Percentiles rank a stretch among this genome's conserved stretches.
Evolutionary conservation across 2,329 filamentous ascomycete species (phyloP).

Genomic region (Aspergillus luchuensis): DNA sequence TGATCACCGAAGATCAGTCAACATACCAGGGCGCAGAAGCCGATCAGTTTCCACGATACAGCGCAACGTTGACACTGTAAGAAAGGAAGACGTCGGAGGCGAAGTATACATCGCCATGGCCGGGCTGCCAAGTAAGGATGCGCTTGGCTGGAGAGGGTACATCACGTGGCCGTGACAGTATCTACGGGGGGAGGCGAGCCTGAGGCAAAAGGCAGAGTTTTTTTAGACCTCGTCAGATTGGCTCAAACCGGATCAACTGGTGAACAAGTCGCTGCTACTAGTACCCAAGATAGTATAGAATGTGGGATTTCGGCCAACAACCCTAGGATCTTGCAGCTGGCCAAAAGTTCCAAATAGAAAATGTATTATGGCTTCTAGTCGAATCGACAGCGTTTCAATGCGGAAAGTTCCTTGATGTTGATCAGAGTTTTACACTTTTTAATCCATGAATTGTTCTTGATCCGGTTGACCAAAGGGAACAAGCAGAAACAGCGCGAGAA

Average conservation of each 20-base stretch:
- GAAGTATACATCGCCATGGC: neutral
- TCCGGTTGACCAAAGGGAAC: neutral
- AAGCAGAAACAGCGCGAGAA: neutral
- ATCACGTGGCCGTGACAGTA: neutral
- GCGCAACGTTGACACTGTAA: neutral
- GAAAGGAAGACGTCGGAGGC: neutral
- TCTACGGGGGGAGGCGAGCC: neutral
- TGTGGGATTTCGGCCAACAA: neutral
- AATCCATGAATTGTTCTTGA: no score
- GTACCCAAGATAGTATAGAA: neutral
- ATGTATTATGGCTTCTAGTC: neutral
- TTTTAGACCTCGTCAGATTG: conserved; percentile 16
- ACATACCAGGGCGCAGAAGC: no score
- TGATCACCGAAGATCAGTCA: no score
- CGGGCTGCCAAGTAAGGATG: neutral
- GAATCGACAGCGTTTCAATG: neutral
- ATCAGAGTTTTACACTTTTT: no score
- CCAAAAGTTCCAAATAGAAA: neutral
- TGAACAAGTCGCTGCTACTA: neutral
- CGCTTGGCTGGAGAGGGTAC: neutral
- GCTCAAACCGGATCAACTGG: neutral
- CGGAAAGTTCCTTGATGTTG: no score
- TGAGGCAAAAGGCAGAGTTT: conserved; percentile 13
- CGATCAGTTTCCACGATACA: no score
- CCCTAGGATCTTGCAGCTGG: neutral